A percentile compares a stretch with the other conserved stretches of the same genome.
These are phyloP conservation scores for Globisporangium viniferum DNA, from an alignment of 352 stramenopile species.

Conservation along the genomic window DNA sequence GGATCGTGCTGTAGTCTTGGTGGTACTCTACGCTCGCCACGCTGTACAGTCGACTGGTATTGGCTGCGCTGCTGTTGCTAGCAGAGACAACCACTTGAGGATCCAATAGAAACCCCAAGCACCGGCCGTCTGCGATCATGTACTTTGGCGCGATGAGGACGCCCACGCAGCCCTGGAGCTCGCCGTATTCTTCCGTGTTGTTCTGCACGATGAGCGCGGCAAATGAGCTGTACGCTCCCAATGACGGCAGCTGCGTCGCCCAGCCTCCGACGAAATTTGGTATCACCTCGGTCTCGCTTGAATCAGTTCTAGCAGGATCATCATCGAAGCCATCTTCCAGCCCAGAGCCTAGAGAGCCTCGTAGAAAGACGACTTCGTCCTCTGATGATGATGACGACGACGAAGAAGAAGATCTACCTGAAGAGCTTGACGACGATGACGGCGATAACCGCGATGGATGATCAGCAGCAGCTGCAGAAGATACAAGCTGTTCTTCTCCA, in stretches of 20 bases:
- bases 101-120: not conserved
- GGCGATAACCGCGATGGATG: not conserved
- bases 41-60: not conserved
- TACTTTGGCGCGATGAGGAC: conserved; percentile 12
- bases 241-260: conserved; percentile 3
- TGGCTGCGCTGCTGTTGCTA: not conserved
- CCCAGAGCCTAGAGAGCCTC: not conserved
- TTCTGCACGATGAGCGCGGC: conserved; percentile 12
- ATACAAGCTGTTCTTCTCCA: not conserved
- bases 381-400: not conserved
- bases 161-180: conserved; percentile 10
- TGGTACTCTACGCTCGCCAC: conserved; percentile 3
- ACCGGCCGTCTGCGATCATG: conserved; percentile 3
- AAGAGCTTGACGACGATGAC: not conserved
- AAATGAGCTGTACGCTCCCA: conserved; percentile 8
- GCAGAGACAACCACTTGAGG: not conserved
- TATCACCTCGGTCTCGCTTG: not conserved
- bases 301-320: not conserved
- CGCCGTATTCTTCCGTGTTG: conserved; percentile 2
- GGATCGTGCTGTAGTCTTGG: not conserved
- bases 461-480: not conserved
- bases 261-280: not conserved
- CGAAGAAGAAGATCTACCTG: not conserved
- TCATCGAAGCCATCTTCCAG: not conserved
- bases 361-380: not conserved